Base-by-base conservation (phyloP, 768 basidiomycete genomes). In the Saitozyma sp. region DNA sequence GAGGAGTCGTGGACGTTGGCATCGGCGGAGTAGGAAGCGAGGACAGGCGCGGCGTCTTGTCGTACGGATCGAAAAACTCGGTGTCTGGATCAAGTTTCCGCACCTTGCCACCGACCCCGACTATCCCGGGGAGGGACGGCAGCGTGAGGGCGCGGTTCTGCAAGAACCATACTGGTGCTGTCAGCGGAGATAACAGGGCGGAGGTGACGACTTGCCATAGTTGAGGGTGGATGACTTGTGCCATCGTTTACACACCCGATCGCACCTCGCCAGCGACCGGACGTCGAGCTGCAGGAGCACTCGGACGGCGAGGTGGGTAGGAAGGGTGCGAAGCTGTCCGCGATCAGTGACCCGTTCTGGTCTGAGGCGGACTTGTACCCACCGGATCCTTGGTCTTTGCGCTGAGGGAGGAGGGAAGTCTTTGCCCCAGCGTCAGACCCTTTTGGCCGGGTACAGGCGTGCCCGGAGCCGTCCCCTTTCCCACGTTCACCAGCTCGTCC, bases 91-190 rank as follows among this genome's bases (percentile, higher is more conserved):
- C 69, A 3, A 65, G 51, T 56, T 64, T 66, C 10, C 70, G 68
- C 38, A 59, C 64, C 52, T 78, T 72, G 45, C 71, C 70, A 29
- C 56, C 59, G 5, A 58, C 39, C 6, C 59, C 42, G 88, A 90
- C 84, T 4, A 89, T 88, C 54, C 90, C 77, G 61, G 85, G 87
- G 39, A 87, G 86, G 64, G 91, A 89, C 50, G 91, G 87, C 67
- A 96, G 91, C 68, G 89, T 87, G 64, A 92, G 90, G 67, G 88
- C 90, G 58, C 93, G 83, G 77, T 91, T 92, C 67, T 90, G 88
- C 67, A 90, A 89, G 82, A 94, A 96, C 93, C 93, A 96, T 9
- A 95, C 93, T 96, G 57, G 14, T n/a, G 45, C 50, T 37, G 29
- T 62, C 46, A 56, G 63, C 59, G 37, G 8, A 9, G 17, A 11